Percentiles rank a stretch among this genome's conserved stretches.
These are phyloP conservation scores for Syzygium grande DNA, from an alignment of 345 rosid genomes.

Conservation along the genomic window DNA sequence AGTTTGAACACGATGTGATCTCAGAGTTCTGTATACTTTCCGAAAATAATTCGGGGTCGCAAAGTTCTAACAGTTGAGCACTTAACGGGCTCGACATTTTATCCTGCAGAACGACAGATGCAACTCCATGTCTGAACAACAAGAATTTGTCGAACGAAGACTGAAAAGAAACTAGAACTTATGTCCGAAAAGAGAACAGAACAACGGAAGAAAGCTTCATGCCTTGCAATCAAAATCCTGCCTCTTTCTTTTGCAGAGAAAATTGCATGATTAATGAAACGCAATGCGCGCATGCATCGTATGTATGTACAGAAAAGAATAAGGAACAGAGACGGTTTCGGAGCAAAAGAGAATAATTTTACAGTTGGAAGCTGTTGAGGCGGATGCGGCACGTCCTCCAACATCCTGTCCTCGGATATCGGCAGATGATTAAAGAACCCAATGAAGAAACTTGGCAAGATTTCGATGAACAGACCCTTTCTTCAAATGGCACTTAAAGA, in stretches of 20 bases:
- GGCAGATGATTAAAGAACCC: neutral
- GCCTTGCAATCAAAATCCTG: neutral
- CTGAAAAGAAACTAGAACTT: neutral
- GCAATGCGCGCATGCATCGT: neutral
- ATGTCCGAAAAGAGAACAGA: neutral
- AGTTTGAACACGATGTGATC: conserved; percentile 45
- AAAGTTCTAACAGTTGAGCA: conserved; percentile 59
- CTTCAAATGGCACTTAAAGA: neutral
- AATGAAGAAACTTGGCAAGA: neutral
- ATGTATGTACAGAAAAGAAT: neutral
- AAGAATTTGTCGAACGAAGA: neutral
- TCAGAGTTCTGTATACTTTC: conserved; percentile 71
- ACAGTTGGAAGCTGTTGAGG: neutral
- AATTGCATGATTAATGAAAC: neutral
- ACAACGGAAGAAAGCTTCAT: neutral
- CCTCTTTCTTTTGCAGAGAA: neutral
- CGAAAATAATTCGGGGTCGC: conserved; percentile 50
- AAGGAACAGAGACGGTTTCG: neutral
- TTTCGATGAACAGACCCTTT: neutral
- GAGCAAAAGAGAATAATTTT: neutral
- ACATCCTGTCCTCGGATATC: fast-evolving
- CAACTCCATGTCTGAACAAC: neutral
- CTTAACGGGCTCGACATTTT: conserved; percentile 67
- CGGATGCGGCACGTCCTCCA: neutral
- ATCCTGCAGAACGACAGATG: conserved; percentile 39